A percentile compares a stretch with the other conserved stretches of the same genome.
phyloP scores from a whole-genome alignment of 2,329 filamentous ascomycete genomes.

The Calonectria ilicicola region DNA sequence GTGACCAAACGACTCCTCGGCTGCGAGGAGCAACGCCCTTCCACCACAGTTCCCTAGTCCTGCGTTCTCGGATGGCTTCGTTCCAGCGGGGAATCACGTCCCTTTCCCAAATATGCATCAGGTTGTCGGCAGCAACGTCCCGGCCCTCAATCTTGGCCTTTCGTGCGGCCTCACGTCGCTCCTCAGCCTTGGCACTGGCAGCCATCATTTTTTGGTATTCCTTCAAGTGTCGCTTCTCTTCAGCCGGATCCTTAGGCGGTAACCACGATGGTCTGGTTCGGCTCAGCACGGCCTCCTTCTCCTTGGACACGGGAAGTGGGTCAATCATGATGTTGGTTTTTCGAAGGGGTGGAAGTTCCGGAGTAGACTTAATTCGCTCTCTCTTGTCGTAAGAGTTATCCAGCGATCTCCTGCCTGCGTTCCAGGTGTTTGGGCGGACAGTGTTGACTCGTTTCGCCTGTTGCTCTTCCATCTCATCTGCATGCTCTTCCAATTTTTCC shows the following conservation, averaged over 20 bases:
- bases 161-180: constrained; percentile 66
- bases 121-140: constrained; percentile 65
- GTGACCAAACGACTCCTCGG: constrained; percentile 76
- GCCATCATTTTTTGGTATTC: constrained; percentile 89
- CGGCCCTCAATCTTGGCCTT: constrained; percentile 64
- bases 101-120: constrained; percentile 78
- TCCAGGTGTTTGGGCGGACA: constrained; percentile 56
- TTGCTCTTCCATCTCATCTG: constrained; percentile 67
- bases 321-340: constrained; percentile 87
- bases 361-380: constrained; percentile 71
- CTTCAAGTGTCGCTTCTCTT: constrained; percentile 89
- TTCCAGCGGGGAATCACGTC: constrained; percentile 83
- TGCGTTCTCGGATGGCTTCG: constrained; percentile 74
- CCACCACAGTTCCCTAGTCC: constrained; percentile 86
- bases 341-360: constrained; percentile 77
- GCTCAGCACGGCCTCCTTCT: constrained; percentile 86
- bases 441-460: constrained; percentile 47
- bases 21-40: constrained; percentile 78
- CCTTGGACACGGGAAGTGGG: constrained; percentile 84
- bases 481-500: constrained; percentile 83
- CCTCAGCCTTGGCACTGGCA: constrained; percentile 69
- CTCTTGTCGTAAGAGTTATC: constrained; percentile 56
- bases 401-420: constrained; percentile 48
- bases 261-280: constrained; percentile 87
- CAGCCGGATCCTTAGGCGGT: constrained; percentile 87